Evolutionary conservation across 1,284 basidiomycete species (phyloP).

Genomic region (Caloboletus inedulis): DNA sequence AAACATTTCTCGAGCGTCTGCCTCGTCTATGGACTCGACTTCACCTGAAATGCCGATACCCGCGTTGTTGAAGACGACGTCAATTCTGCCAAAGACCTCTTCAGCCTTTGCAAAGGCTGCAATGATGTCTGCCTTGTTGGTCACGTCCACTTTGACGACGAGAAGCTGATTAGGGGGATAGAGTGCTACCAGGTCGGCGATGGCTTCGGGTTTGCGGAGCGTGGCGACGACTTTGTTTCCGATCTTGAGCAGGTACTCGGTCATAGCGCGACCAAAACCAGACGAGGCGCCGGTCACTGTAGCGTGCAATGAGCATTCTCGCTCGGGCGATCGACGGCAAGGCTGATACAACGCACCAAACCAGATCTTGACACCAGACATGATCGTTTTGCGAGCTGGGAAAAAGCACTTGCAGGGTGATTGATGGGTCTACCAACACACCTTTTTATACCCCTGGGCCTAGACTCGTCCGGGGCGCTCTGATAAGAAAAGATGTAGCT

Average conservation of each 20-base stretch:
- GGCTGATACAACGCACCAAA: constrained; percentile 11
- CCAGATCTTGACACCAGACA: constrained; percentile 22
- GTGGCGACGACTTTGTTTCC: constrained; percentile 37
- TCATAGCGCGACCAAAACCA: constrained; percentile 27
- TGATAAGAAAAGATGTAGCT: too few species aligned
- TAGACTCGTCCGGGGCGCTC: too few species aligned
- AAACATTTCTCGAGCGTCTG: constrained; percentile 29
- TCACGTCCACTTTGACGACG: constrained; percentile 41
- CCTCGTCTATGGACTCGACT: constrained; percentile 24
- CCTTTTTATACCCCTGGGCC: background rate
- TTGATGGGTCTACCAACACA: background rate
- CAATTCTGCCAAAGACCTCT: constrained; percentile 38
- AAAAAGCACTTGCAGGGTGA: background rate
- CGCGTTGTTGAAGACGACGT: constrained; percentile 41
- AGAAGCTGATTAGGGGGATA: constrained; percentile 35
- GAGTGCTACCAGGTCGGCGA: constrained; percentile 27
- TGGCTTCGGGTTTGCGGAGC: constrained; percentile 27
- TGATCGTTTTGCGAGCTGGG: background rate
- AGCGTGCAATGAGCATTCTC: background rate
- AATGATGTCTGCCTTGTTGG: constrained; percentile 23
- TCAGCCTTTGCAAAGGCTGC: constrained; percentile 35
- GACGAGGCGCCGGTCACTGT: constrained; percentile 30
- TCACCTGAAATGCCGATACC: constrained; percentile 16
- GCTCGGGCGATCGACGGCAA: too few species aligned
- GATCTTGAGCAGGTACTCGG: constrained; percentile 29